A percentile compares a stretch with the other conserved stretches of the same genome.
These are phyloP conservation scores for Leishmania arabica DNA, from an alignment of 208 protist species.

Conservation along the genomic window DNA sequence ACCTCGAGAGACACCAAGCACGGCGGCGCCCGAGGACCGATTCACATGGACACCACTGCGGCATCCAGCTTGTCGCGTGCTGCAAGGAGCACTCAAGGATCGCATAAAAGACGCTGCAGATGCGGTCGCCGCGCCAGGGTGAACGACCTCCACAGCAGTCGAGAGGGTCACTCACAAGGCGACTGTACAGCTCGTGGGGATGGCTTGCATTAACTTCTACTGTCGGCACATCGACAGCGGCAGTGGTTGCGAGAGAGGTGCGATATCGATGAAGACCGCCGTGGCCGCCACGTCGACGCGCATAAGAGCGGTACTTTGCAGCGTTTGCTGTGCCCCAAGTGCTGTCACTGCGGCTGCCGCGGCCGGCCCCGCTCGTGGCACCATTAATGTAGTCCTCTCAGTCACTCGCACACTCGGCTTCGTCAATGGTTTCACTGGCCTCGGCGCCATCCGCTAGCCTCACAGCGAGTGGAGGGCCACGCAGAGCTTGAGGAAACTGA, in stretches of 20 bases:
- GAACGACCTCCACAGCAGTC: slow-evolving; percentile 14
- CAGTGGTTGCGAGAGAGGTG: neutral
- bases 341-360: neutral
- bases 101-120: neutral
- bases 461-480: slow-evolving; percentile 17
- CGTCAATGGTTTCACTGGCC: neutral
- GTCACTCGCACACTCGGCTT: neutral
- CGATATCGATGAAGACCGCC: neutral
- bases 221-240: neutral
- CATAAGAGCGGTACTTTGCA: neutral
- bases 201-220: slow-evolving; percentile 14
- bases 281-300: neutral
- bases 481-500: slow-evolving; percentile 13
- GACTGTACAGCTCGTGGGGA: slow-evolving; percentile 13
- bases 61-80: neutral
- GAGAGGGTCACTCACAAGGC: slow-evolving; percentile 11
- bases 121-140: neutral
- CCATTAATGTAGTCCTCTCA: neutral
- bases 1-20: neutral
- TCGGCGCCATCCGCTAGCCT: neutral
- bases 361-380: neutral
- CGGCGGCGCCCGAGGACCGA: neutral
- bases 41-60: neutral
- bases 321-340: no score
- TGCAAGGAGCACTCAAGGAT: neutral